These are phyloP conservation scores for Fusarium piperis DNA, from an alignment of 2,329 filamentous ascomycete genomes.

Conservation along the genomic window DNA sequence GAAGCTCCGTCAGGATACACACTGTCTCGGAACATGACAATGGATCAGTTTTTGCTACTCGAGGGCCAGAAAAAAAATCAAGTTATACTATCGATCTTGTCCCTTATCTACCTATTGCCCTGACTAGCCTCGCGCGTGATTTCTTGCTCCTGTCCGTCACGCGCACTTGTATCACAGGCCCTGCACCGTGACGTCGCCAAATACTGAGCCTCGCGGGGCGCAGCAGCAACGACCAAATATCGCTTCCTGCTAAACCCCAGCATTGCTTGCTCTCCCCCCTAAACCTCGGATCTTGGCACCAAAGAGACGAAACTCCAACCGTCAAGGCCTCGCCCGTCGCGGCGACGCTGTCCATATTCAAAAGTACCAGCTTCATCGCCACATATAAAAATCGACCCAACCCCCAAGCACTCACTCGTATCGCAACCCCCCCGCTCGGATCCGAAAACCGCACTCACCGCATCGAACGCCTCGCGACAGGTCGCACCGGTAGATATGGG, in stretches of 20 bases:
- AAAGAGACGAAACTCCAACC: neutral
- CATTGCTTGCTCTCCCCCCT: neutral
- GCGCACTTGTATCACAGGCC: neutral
- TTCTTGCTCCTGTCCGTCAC: neutral
- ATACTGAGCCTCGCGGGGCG: neutral
- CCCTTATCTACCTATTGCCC: neutral
- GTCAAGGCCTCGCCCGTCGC: slow-evolving; percentile 12
- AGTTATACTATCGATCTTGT: neutral
- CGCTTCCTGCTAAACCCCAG: neutral
- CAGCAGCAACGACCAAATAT: neutral
- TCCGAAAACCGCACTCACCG: neutral
- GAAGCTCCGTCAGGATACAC: neutral
- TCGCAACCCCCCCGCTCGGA: neutral
- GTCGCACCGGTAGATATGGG: slow-evolving; percentile 70
- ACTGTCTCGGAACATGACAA: neutral
- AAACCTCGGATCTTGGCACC: neutral
- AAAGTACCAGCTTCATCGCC: neutral
- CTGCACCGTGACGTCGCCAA: neutral
- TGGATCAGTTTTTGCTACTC: neutral
- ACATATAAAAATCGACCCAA: neutral
- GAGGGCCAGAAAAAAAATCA: neutral
- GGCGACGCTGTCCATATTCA: slow-evolving; percentile 3
- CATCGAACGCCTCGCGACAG: neutral
- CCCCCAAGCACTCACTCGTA: neutral
- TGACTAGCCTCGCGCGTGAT: neutral